Evolutionary conservation across 176 grass and related monocot species (phyloP).

Genomic region (Oryza meridionalis): DNA sequence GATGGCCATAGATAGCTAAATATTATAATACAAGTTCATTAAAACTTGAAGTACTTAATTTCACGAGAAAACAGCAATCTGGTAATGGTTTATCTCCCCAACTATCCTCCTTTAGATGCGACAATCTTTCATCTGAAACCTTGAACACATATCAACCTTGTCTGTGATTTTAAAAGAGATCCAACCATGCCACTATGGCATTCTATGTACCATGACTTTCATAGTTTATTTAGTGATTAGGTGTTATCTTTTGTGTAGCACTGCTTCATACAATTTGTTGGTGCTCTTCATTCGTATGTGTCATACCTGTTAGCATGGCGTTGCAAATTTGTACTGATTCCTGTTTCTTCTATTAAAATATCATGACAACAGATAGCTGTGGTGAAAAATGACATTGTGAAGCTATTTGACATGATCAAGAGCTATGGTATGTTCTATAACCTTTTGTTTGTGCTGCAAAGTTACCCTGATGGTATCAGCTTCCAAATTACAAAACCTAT

Average conservation of each 20-base stretch:
- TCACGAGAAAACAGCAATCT: neutral
- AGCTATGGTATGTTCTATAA: conserved; percentile 64
- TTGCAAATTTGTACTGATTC: conserved; percentile 1
- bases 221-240: neutral
- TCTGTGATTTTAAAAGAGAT: neutral
- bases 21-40: neutral
- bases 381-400: conserved; percentile 84
- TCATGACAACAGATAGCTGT: conserved; percentile 68
- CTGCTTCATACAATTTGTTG: too few species aligned
- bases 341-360: conserved; percentile 21
- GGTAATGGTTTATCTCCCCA: neutral
- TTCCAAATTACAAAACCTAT: neutral
- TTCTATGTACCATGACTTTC: neutral
- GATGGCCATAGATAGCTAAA: neutral
- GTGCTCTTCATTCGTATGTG: conserved; percentile 19
- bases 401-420: conserved; percentile 93
- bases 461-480: neutral
- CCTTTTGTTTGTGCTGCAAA: neutral
- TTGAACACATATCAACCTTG: neutral
- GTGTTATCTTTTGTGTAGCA: too few species aligned
- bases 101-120: neutral
- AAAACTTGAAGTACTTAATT: neutral
- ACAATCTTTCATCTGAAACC: neutral
- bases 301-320: neutral
- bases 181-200: neutral